Percentiles rank a stretch among this genome's conserved stretches.
phyloP scores from a whole-genome alignment of 2,329 filamentous ascomycete genomes.

The Helminthosporium solani region DNA sequence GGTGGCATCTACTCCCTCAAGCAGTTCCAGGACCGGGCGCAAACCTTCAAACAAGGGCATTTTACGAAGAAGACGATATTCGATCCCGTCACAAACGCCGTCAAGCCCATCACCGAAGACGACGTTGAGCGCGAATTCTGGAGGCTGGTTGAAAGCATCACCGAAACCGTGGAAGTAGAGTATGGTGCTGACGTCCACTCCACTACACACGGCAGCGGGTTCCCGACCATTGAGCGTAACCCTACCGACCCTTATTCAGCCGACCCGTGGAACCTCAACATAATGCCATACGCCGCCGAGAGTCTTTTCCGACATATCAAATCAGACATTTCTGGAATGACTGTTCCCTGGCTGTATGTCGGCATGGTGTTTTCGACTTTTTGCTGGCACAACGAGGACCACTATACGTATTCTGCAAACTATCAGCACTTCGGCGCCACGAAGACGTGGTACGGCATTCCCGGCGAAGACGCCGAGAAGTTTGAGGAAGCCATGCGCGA shows the following conservation, averaged over 20 bases:
- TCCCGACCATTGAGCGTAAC: slow-evolving; percentile 89
- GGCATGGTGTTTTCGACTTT: slow-evolving; percentile 99
- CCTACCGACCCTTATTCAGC: slow-evolving; percentile 83
- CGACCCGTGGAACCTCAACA: slow-evolving; percentile 94
- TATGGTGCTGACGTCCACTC: slow-evolving; percentile 98
- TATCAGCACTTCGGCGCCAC: slow-evolving; percentile 98
- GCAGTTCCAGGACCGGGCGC: slow-evolving; percentile 94
- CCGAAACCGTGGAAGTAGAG: slow-evolving; percentile 95
- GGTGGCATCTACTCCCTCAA: slow-evolving; percentile 92
- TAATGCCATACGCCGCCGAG: slow-evolving; percentile 84
- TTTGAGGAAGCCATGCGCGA: slow-evolving; percentile 95
- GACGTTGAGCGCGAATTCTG: slow-evolving; percentile 97
- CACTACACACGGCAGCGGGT: slow-evolving; percentile 95
- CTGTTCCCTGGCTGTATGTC: slow-evolving; percentile 97
- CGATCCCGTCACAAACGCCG: slow-evolving; percentile 78
- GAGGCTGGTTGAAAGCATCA: slow-evolving; percentile 88
- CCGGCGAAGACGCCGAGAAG: slow-evolving; percentile 86
- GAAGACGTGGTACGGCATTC: slow-evolving; percentile 99
- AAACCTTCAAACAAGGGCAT: slow-evolving; percentile 91
- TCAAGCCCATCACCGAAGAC: slow-evolving; percentile 83
- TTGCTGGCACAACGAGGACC: slow-evolving; percentile 99
- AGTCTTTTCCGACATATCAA: slow-evolving; percentile 97
- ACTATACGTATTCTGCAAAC: slow-evolving; percentile 96
- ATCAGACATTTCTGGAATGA: slow-evolving; percentile 98
- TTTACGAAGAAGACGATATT: slow-evolving; percentile 89